A percentile compares a stretch with the other conserved stretches of the same genome.
These are phyloP conservation scores for Fragilariopsis cylindrus DNA, from an alignment of 108 stramenopile species.

Conservation along the genomic window DNA sequence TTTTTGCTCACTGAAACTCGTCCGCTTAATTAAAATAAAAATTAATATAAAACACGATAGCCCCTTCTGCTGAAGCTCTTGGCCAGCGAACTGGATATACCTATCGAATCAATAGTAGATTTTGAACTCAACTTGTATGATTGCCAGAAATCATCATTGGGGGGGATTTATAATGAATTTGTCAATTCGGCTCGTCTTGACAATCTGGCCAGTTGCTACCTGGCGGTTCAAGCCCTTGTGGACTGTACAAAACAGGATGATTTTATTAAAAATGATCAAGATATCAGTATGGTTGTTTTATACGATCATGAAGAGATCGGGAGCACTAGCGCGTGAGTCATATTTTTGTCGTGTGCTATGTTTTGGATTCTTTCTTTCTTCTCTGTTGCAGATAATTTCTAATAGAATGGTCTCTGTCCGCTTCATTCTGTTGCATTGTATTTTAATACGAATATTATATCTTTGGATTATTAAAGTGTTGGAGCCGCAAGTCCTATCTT, in stretches of 20 bases:
- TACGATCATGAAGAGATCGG: conserved; percentile 99
- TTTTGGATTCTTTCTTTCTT: background rate
- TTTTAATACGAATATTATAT: background rate
- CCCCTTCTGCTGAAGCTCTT: conserved; percentile 78
- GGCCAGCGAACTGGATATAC: conserved; percentile 67
- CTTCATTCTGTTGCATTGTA: background rate
- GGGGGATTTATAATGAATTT: conserved; percentile 89
- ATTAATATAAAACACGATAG: background rate
- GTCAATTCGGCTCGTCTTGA: conserved; percentile 92
- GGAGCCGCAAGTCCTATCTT: conserved; percentile 91
- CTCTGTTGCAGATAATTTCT: background rate
- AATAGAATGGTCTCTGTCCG: background rate
- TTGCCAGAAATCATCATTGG: conserved; percentile 84
- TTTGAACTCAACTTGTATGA: conserved; percentile 94
- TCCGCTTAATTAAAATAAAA: no score
- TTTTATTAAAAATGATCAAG: conserved; percentile 49
- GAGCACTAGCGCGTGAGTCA: conserved; percentile 51
- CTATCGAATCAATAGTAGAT: conserved; percentile 75
- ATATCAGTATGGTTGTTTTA: conserved; percentile 85
- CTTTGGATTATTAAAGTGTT: conserved; percentile 16
- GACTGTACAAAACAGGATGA: conserved; percentile 52
- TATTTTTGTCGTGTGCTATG: background rate
- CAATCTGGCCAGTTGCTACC: conserved; percentile 93
- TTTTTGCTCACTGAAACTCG: no score
- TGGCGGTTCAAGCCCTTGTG: conserved; percentile 71